Evolutionary conservation across 2,329 filamentous ascomycete genomes (phyloP).

Genomic region (Bertia moriformis): DNA sequence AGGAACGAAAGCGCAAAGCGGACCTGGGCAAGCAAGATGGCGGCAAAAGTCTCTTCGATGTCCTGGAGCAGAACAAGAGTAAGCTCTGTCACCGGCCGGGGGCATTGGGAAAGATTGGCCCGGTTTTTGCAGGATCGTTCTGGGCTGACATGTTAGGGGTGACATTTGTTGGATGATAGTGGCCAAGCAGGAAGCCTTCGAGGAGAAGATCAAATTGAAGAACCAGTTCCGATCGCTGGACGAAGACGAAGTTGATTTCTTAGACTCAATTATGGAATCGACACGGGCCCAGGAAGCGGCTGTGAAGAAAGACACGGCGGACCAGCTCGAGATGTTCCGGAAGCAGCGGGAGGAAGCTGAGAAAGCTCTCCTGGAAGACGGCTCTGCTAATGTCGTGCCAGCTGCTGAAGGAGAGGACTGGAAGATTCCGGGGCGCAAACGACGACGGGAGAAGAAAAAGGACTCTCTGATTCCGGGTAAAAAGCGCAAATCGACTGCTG

Average conservation of each 20-base stretch:
- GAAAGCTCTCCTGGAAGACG: constrained; percentile 23
- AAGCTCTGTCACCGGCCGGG: constrained; percentile 12
- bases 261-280: constrained; percentile 39
- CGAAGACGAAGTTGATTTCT: constrained; percentile 32
- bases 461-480: constrained; percentile 22
- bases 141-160: constrained; percentile 24
- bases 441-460: constrained; percentile 30
- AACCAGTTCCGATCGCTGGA: constrained; percentile 34
- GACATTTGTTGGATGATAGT: no score
- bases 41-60: constrained; percentile 30
- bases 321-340: constrained; percentile 42
- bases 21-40: constrained; percentile 20
- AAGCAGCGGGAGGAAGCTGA: constrained; percentile 44
- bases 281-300: constrained; percentile 38
- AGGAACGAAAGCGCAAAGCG: constrained; percentile 24
- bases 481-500: constrained; percentile 20
- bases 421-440: constrained; percentile 30
- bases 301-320: constrained; percentile 39
- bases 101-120: neutral
- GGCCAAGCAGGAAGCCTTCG: constrained; percentile 34
- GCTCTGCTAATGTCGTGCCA: constrained; percentile 11
- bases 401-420: constrained; percentile 26
- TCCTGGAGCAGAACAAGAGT: constrained; percentile 32
- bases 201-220: constrained; percentile 30
- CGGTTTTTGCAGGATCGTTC: constrained; percentile 1